Evolutionary conservation across 1,284 basidiomycete genomes (phyloP), one percentile per base, ranked within the genome.

Genomic region (Inonotus hispidus): DNA sequence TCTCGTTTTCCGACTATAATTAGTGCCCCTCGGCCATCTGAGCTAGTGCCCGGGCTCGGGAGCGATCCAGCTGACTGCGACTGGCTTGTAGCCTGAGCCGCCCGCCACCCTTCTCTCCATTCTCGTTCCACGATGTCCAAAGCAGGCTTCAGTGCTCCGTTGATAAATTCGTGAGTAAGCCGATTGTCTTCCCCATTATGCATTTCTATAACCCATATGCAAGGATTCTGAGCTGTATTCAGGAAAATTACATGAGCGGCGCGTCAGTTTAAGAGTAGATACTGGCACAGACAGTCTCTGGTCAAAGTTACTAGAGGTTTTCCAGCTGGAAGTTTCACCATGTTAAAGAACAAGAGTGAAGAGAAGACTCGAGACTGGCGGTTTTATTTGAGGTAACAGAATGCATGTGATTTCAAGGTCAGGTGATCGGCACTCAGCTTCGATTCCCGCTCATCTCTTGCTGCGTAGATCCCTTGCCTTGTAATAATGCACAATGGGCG

Each of bases 131-230:
- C 88, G 13, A 76, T 72, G 67, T 93, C 86, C 39, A 97, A 77
- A 2, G 91, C 89, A 21, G 89, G 87, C 61, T 82, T 77, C 29
- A 93, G 67, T 0, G 80, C 90, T n/a, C 78, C 72, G 58, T 82
- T 77, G 58, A 93, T 75, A 56, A 92, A 71, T 5, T 73, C 71
- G 41, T 79, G 75, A 0, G 87, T 88, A 46, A 93, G 74, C 14
- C 92, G 83, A 68, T 82, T 90, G 72, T 94, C 92, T 29, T 79
- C 76, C 19, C 86, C 88, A 68, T 90, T 88, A 69, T 90, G 88
- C 63, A 92, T 71, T 69, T 92, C 90, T 60, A 92, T 81, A 50
- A 90, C 75, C 90, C 89, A 92, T 23, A 88, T 65, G 7, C 74
- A 73, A 3, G 79, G 58, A 21, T 63, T 32, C 45, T 61, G 38